Evolutionary conservation across 2,329 filamentous ascomycete genomes (phyloP), one percentile per base, ranked within the genome.

Genomic region (Dactylella cylindrospora): DNA sequence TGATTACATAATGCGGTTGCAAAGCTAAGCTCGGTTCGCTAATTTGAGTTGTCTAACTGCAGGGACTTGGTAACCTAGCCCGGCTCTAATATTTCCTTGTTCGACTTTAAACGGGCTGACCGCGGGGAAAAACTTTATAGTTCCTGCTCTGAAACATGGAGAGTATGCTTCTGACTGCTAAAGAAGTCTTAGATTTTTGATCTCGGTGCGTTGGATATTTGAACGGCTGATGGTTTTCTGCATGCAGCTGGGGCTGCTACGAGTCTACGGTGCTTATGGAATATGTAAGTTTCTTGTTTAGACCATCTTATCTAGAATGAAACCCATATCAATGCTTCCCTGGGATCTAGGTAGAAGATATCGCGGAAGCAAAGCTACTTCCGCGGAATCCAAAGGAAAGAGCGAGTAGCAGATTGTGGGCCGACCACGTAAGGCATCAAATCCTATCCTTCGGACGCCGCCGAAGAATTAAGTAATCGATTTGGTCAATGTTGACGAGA

Each of bases 251-350:
- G 87, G 83, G 84, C 0, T 89, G 85, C 68, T 84, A 89, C 69
- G 89, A 94, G 70, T 91, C 86, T 68, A 82, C 81, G 1, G 84
- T 94, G 2, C 79, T 95, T 68, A 79, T 95, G 71, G 89, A 95
- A 84, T 94, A 94, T 73, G 84, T 87, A 74, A 66, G 79, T 71
- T 17, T 10, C 13, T n/a, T 13, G 9, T 15, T n/a, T 6, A 12
- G 31, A 13, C 9, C n/a, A 32, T 51, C n/a, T n/a, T n/a, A n/a
- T n/a, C n/a, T n/a, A n/a, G n/a, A n/a, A n/a, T n/a, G n/a, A n/a
- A n/a, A n/a, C 13, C 29, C 32, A 5, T 22, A 59, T 12, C 9
- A n/a, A 44, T 13, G 13, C 47, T 55, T 13, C 33, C 44, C 10
- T 13, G 25, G 23, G 31, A 13, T 65, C n/a, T 68, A 85, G 82